Evolutionary conservation across 306 rosid genomes (phyloP), one percentile per base, ranked within the genome.

Genomic region (Begonia loranthoides): DNA sequence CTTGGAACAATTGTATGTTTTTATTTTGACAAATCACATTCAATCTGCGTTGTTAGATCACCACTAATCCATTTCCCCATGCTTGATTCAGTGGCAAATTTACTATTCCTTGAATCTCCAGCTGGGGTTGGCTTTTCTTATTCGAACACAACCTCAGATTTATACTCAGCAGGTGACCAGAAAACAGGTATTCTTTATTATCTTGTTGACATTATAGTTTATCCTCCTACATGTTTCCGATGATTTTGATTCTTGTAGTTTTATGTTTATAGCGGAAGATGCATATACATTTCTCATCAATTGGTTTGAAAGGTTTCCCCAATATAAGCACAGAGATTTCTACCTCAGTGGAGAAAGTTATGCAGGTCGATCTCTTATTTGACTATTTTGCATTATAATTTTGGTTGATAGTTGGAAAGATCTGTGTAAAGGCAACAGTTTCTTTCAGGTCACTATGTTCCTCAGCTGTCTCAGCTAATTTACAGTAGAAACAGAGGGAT

Each of bases 91-190:
- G 99, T 92, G 88, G 96, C 96, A 50, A 92, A 92, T 73, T 44
- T 86, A 62, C 68, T 92, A 17, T 92, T 92, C 61, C 84, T 92
- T 13, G 99, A 92, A 48, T 83, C 99, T 67, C 99, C 99, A 16
- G 96, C 94, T 52, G 99, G 96, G 51, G 96, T 92, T 66, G 99
- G 99, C 11, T 92, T 92, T 79, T 92, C 88, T 9, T 86, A 92
- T 57, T 19, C 93, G 0, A 92, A 92, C 77, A 81, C 76, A 13
- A 64, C 88, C 15, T 58, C 80, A 21, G 96, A 92, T 67, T 75
- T 92, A 73, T 76, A 80, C 61, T 74, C 87, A 50, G 66, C 67
- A 19, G 99, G 96, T 52, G 99, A 92, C 79, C 64, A 80, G 76
- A 86, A 55, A 67, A 86, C 99, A 71, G 94, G 99, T 92, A 65